phyloP scores from a whole-genome alignment of 371 early-diverging fungal genomes.

The Rhizopus sp. region DNA sequence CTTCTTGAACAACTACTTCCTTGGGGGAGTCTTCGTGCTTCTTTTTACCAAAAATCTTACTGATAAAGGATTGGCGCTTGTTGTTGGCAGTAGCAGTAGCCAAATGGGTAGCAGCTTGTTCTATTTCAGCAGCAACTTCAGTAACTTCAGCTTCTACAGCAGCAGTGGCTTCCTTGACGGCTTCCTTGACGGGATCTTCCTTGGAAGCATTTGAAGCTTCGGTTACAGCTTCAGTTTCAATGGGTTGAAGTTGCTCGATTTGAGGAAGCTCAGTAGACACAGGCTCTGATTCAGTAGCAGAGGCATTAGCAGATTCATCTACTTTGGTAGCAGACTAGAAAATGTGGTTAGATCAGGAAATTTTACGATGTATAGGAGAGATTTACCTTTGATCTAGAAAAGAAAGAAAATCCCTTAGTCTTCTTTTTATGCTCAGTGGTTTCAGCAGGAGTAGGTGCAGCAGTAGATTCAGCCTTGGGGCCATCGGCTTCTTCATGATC shows the following conservation, averaged over 20 bases:
- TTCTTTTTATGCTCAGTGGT: slow-evolving; percentile 25
- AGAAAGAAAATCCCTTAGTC: slow-evolving; percentile 21
- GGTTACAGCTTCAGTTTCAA: slow-evolving; percentile 22
- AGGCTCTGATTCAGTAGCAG: slow-evolving; percentile 8
- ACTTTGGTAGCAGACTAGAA: slow-evolving; percentile 13
- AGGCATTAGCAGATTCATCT: slow-evolving; percentile 9
- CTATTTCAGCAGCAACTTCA: slow-evolving; percentile 6
- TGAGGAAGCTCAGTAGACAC: slow-evolving; percentile 25
- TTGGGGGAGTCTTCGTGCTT: slow-evolving; percentile 17
- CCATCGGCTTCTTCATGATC: slow-evolving; percentile 8
- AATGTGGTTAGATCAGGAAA: background rate
- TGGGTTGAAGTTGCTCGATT: slow-evolving; percentile 26
- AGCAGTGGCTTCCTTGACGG: slow-evolving; percentile 10
- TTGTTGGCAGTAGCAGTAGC: slow-evolving; percentile 7
- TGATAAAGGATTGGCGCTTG: slow-evolving; percentile 58
- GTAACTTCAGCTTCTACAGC: slow-evolving; percentile 11
- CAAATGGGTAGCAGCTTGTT: slow-evolving; percentile 12
- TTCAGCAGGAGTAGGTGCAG: slow-evolving; percentile 5
- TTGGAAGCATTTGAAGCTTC: slow-evolving; percentile 11
- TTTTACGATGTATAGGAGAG: background rate
- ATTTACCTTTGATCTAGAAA: slow-evolving; percentile 28
- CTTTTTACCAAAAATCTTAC: slow-evolving; percentile 64
- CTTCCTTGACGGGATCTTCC: slow-evolving; percentile 7
- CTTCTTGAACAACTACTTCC: slow-evolving; percentile 8
- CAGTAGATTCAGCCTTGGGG: slow-evolving; percentile 1